Evolutionary conservation across 2,329 filamentous ascomycete genomes (phyloP), one percentile per base, ranked within the genome.

Genomic region (Arthrobotrys pseudoclavata): DNA sequence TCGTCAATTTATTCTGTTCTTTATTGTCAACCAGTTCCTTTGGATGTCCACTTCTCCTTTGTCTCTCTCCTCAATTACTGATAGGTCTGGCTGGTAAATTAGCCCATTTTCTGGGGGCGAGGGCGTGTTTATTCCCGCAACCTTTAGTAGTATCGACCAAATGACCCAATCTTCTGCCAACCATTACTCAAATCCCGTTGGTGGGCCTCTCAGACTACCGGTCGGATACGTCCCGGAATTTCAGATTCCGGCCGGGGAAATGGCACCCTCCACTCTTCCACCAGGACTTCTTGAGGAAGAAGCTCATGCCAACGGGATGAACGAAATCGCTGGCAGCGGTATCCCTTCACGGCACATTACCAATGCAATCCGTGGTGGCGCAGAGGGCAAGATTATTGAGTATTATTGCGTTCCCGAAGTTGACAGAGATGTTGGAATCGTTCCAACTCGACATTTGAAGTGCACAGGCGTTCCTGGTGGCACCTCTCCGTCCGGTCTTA

Each of bases 391-490:
- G 10, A 34, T 64, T 9, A 60, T 71, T 13, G 50, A 57, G 12
- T 72, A 72, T 26, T 75, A 75, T 18, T 62, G 26, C 37, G 63
- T 75, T n/a, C 70, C 70, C 9, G 70, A 75, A 20, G 4, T 48
- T 2, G 37, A 62, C 3, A 12, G 67, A 22, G 47, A 72, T 9
- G 24, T 57, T 22, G 34, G 31, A 4, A 53, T 66, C 18, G 4
- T 57, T 37, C 70, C 63, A 34, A 42, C 72, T 13, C 57, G 72
- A 12, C 72, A 76, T 18, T 26, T 76, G 24, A 76, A 69, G 22
- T 26, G 60, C 24, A 55, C 57, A 7, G 26, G 42, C 7, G 22
- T 76, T 45, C 64, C 64, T 31, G 40, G n/a, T 0, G 50, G 57
- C 22, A 48, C 60, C 3, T 64, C 64, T 5, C 71, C 47, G 3